phyloP scores from a whole-genome alignment of 148 eudicot genomes.

The Rhododendron molle region DNA sequence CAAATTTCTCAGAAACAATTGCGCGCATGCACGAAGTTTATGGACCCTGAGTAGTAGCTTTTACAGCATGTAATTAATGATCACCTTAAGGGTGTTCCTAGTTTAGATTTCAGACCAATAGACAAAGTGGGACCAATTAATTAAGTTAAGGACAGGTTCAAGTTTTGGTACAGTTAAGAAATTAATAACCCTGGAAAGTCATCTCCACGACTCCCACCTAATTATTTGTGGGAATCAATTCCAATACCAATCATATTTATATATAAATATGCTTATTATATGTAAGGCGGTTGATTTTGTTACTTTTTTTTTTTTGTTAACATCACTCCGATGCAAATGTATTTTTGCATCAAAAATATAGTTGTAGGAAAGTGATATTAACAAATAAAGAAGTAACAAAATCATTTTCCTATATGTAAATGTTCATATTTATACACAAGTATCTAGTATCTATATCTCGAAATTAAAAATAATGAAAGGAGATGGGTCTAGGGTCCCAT shows the following conservation, averaged over 20 bases:
- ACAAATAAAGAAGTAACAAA: too few species aligned
- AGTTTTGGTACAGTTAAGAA: not conserved
- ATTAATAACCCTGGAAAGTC: not conserved
- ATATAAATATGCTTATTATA: not conserved
- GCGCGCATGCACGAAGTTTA: conserved; percentile 9
- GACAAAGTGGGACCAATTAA: conserved; percentile 16
- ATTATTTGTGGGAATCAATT: conserved; percentile 1
- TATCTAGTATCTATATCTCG: not conserved
- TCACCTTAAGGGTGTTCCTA: not conserved
- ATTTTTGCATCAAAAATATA: too few species aligned
- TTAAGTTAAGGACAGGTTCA: not conserved
- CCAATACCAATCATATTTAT: not conserved
- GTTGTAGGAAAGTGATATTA: too few species aligned
- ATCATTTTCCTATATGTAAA: not conserved
- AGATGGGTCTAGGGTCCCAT: not conserved
- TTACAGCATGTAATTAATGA: not conserved
- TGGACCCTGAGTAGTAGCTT: conserved; percentile 20
- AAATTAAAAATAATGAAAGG: not conserved
- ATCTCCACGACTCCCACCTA: not conserved
- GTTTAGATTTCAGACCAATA: conserved; percentile 12
- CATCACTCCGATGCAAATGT: too few species aligned
- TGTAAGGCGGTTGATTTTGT: too few species aligned
- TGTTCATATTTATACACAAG: not conserved
- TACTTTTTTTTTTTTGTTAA: too few species aligned
- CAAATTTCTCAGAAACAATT: not conserved